Conservation (phyloP, 2,329 filamentous ascomycete species). For the Hypoxylon sp. region DNA sequence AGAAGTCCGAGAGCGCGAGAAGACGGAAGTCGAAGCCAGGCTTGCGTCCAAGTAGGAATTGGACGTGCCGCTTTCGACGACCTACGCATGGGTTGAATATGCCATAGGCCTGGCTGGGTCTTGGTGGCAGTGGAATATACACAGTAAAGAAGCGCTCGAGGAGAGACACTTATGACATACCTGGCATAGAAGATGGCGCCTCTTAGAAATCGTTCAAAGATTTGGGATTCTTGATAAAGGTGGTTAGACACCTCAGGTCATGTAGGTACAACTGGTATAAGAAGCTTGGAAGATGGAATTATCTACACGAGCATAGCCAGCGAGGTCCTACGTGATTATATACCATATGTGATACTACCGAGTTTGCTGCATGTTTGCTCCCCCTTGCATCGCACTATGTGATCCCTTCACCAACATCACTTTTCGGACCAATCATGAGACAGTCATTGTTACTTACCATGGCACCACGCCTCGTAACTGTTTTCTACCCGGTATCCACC, state of each 20-base stretch:
- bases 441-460: no score
- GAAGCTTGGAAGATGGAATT: not conserved
- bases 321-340: not conserved
- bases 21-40: conserved; percentile 71
- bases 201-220: not conserved
- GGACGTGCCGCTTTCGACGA: no score
- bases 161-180: not conserved
- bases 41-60: conserved; percentile 14
- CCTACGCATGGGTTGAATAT: conserved; percentile 1
- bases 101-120: conserved; percentile 47
- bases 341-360: not conserved
- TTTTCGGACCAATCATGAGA: no score
- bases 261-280: no score
- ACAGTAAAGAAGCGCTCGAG: not conserved
- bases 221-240: no score
- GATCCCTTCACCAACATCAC: not conserved
- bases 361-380: not conserved
- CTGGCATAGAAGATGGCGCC: not conserved
- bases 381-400: not conserved
- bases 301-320: not conserved
- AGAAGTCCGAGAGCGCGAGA: conserved; percentile 71
- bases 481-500: no score
- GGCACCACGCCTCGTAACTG: no score
- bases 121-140: not conserved
- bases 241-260: no score